Evolutionary conservation across 2,329 filamentous ascomycete genomes (phyloP), one percentile per base, ranked within the genome.

Genomic region (Aspergillus sp.): DNA sequence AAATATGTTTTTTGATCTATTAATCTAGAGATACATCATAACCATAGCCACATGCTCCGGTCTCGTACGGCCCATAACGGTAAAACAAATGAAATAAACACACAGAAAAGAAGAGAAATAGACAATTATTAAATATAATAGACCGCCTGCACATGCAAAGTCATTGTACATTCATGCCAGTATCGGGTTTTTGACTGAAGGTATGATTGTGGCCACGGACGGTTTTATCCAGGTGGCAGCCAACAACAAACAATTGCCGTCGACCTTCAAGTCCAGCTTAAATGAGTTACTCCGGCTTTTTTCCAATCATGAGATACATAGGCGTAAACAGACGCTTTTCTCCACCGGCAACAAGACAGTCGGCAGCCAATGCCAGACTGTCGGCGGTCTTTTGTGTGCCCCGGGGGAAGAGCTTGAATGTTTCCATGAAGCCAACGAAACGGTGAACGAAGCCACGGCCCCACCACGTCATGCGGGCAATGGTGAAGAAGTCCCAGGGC

Each of bases 341-440:
- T 37, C 87, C 93, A 76, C 93, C 93, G 48, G 90, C 91, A 20
- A 96, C 93, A 51, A 98, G 81, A 68, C 86, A 89, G 76, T 97
- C 93, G 11, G 86, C 92, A 33, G 91, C 93, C 58, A 87, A 71
- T 5, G 89, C 92, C 69, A 98, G 79, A 70, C 89, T 92, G 77
- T 97, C 89, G 11, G 92, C 93, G n/a, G 92, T 96, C 86, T 96
- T 96, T 79, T 91, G 90, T 48, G 92, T 96, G 49, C 93, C 93
- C 53, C 79, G 80, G 37, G 93, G 93, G 17, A 91, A 90, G 39
- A 97, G 69, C 47, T 86, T 83, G 51, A 95, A 69, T 60, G 75
- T 85, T 82, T 98, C 93, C 65, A 96, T 79, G 15, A 84, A 72
- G 55, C 91, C 91, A 40, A 93, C 86, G 55, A 96, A 83, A 68